Evolutionary conservation across 176 grass and related monocot species (phyloP).

Genomic region (Miscanthus lutarioriparius): DNA sequence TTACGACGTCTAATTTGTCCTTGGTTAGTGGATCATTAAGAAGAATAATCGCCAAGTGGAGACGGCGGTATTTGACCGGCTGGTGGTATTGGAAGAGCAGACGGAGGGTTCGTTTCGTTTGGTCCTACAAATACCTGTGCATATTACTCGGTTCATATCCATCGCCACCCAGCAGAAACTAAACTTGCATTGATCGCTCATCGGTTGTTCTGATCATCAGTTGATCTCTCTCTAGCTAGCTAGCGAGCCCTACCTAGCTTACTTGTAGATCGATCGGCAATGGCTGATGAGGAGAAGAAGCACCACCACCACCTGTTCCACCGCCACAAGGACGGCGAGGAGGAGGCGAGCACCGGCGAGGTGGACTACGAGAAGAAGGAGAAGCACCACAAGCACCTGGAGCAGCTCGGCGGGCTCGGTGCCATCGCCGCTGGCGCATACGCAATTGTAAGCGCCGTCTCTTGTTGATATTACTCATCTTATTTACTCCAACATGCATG

Average conservation of each 20-base stretch:
- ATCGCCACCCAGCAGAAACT: background rate
- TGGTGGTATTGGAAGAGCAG: background rate
- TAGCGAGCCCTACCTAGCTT: no score
- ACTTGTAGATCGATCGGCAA: background rate
- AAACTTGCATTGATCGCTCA: background rate
- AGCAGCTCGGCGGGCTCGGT: constrained; percentile 51
- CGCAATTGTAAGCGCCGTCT: constrained; percentile 37
- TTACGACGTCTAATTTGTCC: background rate
- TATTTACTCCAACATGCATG: background rate
- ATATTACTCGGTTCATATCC: background rate
- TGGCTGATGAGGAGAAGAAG: constrained; percentile 57
- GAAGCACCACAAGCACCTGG: constrained; percentile 77
- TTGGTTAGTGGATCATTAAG: background rate
- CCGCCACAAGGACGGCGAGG: constrained; percentile 46
- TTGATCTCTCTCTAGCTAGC: background rate
- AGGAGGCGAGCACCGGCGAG: constrained; percentile 35
- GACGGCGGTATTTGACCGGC: background rate
- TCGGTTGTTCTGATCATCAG: background rate
- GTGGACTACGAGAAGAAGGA: constrained; percentile 62
- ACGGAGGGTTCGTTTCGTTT: background rate
- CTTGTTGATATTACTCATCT: background rate
- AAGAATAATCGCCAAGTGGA: background rate
- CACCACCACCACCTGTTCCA: constrained; percentile 71
- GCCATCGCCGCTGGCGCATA: constrained; percentile 64
- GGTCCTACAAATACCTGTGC: constrained; percentile 7